Evolutionary conservation across 129 eudicot genomes (phyloP), one percentile per base, ranked within the genome.

Genomic region (Ambrosia trifida): DNA sequence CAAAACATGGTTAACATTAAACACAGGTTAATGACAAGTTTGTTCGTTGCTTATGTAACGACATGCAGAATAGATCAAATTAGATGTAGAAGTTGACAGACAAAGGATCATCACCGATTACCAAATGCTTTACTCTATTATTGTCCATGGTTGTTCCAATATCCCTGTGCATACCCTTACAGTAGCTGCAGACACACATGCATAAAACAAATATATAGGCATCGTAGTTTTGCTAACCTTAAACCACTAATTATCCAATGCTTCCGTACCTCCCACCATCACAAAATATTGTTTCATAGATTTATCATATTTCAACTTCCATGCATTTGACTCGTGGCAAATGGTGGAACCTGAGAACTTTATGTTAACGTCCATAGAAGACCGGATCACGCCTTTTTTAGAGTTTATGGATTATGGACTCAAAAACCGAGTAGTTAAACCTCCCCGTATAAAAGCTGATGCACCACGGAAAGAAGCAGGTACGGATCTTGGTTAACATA

Each of bases 401-500:
- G 28, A 24, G 28, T 24, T 24, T 0, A 24, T 90, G 36, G 97
- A 90, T 46, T 87, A 90, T 30, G 97, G 97, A n/a, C 79, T 90
- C 13, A 83, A 87, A 87, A 95, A 90, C 76, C 76, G 85, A 24
- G 71, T 90, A 12, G 85, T 85, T 2, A 80, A 86, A 83, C 94
- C 94, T 20, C 79, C 87, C 10, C 85, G 83, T 66, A 71, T 81
- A 12, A 75, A 24, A 24, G 28, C 28, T 24, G 28, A 24, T 24
- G 28, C 28, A 24, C 28, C 28, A 24, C 28, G 1, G 5, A 71
- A 83, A 75, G 84, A 81, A 14, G 56, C 81, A 4, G 73, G 68
- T 7, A 68, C 68, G 49, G 83, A 86, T 73, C 89, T 84, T 72
- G 85, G 85, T 73, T 73, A 63, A 18, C 30, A n/a, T 66, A 61